phyloP scores from a whole-genome alignment of 164 flowering plant genomes.

The Vitis vinifera region ASM3070453v1 NC_081812.1:19859501-19860000 shows the following conservation, averaged over 20 bases:
- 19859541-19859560: no score
- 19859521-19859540: no score
- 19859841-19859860: slow-evolving; percentile 55
- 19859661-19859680: slow-evolving; percentile 39
- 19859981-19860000: no score
- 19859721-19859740: slow-evolving; percentile 79
- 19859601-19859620: neutral
- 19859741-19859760: slow-evolving; percentile 81
- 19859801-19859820: slow-evolving; percentile 93
- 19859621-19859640: slow-evolving; percentile 1
- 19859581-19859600: no score
- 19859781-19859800: slow-evolving; percentile 76
- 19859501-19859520: no score
- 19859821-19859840: slow-evolving; percentile 97
- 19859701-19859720: slow-evolving; percentile 89
- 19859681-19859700: slow-evolving; percentile 74
- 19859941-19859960: no score
- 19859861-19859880: no score
- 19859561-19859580: no score
- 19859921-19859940: neutral
- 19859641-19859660: slow-evolving; percentile 11
- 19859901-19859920: neutral
- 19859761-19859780: slow-evolving; percentile 89
- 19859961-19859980: no score
- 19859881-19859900: no score